Percentiles rank a stretch among this genome's conserved stretches.
phyloP scores from a whole-genome alignment of 2,329 filamentous ascomycete species.

The Paradendryphiella salina region DNA sequence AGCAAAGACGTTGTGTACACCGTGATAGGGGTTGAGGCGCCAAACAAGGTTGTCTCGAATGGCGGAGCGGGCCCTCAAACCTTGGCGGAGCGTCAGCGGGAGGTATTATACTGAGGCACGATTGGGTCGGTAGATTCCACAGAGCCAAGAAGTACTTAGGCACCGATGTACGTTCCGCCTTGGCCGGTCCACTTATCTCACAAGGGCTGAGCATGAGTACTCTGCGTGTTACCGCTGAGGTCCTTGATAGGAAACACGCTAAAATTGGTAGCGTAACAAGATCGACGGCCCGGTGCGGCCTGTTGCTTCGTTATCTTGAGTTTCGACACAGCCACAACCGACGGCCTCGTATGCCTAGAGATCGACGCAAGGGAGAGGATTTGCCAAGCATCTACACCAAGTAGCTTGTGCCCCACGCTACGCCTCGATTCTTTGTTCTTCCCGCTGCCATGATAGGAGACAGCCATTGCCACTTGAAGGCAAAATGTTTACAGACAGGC shows the following conservation, averaged over 20 bases:
- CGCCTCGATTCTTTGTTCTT: conserved; percentile 11
- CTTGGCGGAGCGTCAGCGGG: conserved; percentile 29
- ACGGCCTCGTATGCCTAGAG: conserved; percentile 12
- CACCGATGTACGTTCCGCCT: conserved; percentile 29
- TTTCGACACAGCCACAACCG: conserved; percentile 33
- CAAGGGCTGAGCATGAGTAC: conserved; percentile 22
- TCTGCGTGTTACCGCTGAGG: conserved; percentile 29
- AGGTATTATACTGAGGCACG: conserved; percentile 13
- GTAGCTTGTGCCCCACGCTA: conserved; percentile 12
- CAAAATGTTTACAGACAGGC: neutral
- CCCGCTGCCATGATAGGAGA: conserved; percentile 1
- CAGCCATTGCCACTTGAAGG: neutral
- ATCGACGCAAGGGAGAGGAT: conserved; percentile 16
- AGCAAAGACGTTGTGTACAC: conserved; percentile 3
- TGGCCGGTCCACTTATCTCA: conserved; percentile 27
- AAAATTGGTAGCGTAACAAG: conserved; percentile 18
- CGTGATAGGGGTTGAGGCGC: conserved; percentile 21
- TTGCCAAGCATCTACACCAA: conserved; percentile 12
- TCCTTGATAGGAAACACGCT: conserved; percentile 8
- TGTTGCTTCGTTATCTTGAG: conserved; percentile 33
- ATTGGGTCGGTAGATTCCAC: conserved; percentile 29
- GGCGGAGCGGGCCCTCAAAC: conserved; percentile 29
- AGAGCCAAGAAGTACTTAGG: conserved; percentile 21
- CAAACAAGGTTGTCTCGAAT: conserved; percentile 15
- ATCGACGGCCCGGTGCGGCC: conserved; percentile 12